phyloP scores from a whole-genome alignment of 2,329 filamentous ascomycete genomes.

The Neurospora sp. region DNA sequence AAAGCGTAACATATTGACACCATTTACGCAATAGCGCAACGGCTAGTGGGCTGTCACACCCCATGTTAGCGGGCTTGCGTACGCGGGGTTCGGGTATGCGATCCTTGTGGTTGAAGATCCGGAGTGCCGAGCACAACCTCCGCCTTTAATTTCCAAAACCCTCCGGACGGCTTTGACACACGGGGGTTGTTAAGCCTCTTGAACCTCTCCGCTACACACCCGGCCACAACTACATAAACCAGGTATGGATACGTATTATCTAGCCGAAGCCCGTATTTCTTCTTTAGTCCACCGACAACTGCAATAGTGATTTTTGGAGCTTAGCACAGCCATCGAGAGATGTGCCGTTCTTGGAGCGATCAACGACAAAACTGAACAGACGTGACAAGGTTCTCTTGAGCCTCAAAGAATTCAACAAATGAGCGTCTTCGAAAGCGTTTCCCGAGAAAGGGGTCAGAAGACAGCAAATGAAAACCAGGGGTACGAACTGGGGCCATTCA shows the following conservation, averaged over 20 bases:
- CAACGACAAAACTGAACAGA: background rate
- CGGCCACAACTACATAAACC: background rate
- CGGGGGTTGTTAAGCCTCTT: background rate
- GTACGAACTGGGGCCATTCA: background rate
- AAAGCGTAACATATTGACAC: background rate
- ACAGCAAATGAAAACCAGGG: background rate
- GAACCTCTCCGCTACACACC: background rate
- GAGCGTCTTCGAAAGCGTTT: background rate
- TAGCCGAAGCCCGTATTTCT: background rate
- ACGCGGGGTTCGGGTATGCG: background rate
- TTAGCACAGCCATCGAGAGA: background rate
- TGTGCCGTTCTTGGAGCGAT: background rate
- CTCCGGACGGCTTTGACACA: background rate
- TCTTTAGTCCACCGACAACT: background rate
- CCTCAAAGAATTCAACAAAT: background rate
- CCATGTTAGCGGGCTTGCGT: background rate
- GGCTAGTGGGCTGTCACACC: background rate
- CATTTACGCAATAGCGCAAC: background rate
- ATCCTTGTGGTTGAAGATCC: background rate
- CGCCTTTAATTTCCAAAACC: background rate
- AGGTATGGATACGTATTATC: background rate
- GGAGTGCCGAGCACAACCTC: background rate
- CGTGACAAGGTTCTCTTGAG: background rate
- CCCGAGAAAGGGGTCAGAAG: background rate
- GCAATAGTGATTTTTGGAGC: background rate